Percentiles rank a stretch among this genome's conserved stretches.
Evolutionary conservation across 2,329 filamentous ascomycete species (phyloP).

Genomic region (Didymosphaeria variabile): DNA sequence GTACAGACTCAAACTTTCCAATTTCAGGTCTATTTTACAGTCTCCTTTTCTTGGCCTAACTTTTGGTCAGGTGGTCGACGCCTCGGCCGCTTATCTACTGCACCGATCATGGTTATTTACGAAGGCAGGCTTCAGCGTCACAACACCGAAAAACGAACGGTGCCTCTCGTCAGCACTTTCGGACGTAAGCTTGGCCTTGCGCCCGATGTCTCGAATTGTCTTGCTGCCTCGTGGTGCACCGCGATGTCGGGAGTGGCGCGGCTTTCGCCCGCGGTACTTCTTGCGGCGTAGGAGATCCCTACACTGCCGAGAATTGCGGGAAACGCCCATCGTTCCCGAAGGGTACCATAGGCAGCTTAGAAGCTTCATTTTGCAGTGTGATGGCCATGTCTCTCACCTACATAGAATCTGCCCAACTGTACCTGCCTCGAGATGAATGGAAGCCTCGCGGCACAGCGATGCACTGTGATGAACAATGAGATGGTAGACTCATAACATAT

Average conservation of each 20-base stretch:
- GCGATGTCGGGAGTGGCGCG: slow-evolving; percentile 5
- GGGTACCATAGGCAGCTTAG: background rate
- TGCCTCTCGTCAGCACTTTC: slow-evolving; percentile 1
- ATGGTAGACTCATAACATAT: background rate
- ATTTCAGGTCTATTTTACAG: background rate
- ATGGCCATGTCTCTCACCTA: slow-evolving; percentile 10
- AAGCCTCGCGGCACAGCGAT: slow-evolving; percentile 7
- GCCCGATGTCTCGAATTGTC: background rate
- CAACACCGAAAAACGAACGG: background rate
- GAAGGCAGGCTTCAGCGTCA: background rate
- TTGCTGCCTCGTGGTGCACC: slow-evolving; percentile 7
- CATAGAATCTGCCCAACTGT: slow-evolving; percentile 9
- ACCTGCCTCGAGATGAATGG: background rate
- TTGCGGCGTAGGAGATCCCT: background rate
- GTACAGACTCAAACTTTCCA: background rate
- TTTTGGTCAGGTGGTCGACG: background rate
- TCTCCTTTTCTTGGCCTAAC: background rate
- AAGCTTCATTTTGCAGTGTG: slow-evolving; percentile 1
- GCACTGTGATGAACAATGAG: background rate
- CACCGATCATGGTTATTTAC: background rate
- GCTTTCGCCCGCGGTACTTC: background rate
- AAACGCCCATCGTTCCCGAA: background rate
- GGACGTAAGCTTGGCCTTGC: background rate
- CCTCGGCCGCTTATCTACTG: slow-evolving; percentile 3
- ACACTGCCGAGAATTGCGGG: slow-evolving; percentile 7